Conservation (phyloP, 2,329 filamentous ascomycete species). For the Xylaria sp. region DNA sequence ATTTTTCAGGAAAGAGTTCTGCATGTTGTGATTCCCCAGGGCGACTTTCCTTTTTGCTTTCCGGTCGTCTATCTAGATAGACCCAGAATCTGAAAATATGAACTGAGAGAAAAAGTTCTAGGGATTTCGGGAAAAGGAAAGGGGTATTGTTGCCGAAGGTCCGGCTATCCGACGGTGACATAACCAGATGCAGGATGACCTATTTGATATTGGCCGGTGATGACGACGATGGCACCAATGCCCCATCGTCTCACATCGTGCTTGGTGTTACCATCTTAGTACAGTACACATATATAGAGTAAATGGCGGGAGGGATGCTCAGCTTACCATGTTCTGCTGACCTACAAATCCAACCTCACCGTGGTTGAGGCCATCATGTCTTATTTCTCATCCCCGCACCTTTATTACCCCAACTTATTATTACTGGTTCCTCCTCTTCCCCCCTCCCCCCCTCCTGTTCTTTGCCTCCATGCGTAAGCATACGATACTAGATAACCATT, state of each 20-base stretch:
- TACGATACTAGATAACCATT: background rate
- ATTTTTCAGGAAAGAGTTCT: background rate
- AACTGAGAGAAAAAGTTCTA: background rate
- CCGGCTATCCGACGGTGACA: background rate
- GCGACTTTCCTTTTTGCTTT: background rate
- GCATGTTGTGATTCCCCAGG: background rate
- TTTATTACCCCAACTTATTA: slow-evolving; percentile 2
- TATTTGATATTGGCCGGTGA: background rate
- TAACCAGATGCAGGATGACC: background rate
- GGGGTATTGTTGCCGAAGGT: background rate
- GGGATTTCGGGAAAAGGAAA: background rate
- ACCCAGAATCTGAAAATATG: background rate
- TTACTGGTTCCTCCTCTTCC: background rate
- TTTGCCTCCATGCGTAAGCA: background rate
- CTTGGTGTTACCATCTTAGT: slow-evolving; percentile 2
- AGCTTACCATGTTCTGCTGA: background rate
- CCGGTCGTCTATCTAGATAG: background rate
- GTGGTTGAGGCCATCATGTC: slow-evolving; percentile 4
- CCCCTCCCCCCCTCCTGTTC: background rate
- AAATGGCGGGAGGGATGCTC: background rate
- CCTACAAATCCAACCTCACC: background rate
- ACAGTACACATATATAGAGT: background rate
- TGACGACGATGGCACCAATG: slow-evolving; percentile 3
- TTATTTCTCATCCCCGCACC: background rate
- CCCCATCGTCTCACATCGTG: slow-evolving; percentile 8